A percentile compares a stretch with the other conserved stretches of the same genome.
Conservation (phyloP, 139 green algal genomes). For the Coccomyxa sp. region DNA sequence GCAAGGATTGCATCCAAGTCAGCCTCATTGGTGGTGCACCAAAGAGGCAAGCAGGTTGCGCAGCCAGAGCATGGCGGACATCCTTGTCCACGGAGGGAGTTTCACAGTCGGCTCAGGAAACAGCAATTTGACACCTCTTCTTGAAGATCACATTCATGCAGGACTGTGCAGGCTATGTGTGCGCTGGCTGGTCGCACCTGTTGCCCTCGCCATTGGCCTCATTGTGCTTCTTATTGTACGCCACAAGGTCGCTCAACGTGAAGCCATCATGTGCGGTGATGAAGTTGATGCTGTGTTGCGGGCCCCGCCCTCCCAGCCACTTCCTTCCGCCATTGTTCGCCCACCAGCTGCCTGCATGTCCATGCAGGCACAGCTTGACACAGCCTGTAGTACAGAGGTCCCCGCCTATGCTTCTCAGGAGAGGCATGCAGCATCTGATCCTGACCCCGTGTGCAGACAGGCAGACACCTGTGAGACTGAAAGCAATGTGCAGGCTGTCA, state of each 20-base stretch:
- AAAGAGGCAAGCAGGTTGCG: too few species aligned
- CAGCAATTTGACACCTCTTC: too few species aligned
- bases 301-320: conserved; percentile 71
- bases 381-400: background rate
- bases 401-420: background rate
- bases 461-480: background rate
- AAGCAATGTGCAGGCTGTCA: background rate
- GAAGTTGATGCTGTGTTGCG: conserved; percentile 91
- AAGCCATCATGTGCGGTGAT: conserved; percentile 97
- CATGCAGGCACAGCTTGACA: too few species aligned
- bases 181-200: too few species aligned
- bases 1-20: too few species aligned
- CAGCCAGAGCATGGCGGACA: too few species aligned
- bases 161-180: too few species aligned
- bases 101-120: too few species aligned
- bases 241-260: conserved; percentile 87
- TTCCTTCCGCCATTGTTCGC: conserved; percentile 65
- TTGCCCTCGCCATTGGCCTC: conserved; percentile 85
- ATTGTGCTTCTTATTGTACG: conserved; percentile 98
- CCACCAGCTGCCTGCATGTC: conserved; percentile 65
- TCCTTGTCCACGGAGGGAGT: too few species aligned
- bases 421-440: background rate
- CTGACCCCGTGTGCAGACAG: background rate
- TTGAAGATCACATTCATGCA: too few species aligned
- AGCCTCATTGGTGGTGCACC: too few species aligned